Evolutionary conservation across 2,329 filamentous ascomycete genomes (phyloP), one percentile per base, ranked within the genome.

Genomic region (Incumbomyces lentus): DNA sequence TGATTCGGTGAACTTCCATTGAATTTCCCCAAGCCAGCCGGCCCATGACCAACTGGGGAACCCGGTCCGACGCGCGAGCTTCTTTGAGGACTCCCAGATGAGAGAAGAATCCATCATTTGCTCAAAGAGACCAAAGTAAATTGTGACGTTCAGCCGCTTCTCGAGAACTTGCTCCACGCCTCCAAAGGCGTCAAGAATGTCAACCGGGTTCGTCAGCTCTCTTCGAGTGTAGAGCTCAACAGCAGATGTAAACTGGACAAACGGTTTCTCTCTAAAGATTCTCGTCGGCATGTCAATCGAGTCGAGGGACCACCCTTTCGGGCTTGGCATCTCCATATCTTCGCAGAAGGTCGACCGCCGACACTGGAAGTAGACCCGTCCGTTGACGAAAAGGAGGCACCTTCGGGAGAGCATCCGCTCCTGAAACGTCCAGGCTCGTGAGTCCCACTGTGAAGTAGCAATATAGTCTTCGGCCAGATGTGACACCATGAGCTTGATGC

Each of bases 351-450:
- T 57, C 26, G 53, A 52, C 41, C 52, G 42, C 26, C 54, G 55
- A 43, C 55, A 58, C 42, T 56, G 54, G 37, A 54, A 58, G 39
- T 56, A 58, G 18, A 58, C 54, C 37, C 54, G 49, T 10, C 55
- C 52, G 39, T 58, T 57, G 2, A 60, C 60, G 32, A 68, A 68
- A 10, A 67, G 58, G 1, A 68, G 55, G 35, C 61, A 62, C 6
- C 64, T 54, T 5, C 55, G 45, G 0, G 64, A 65, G 1, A 67
- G 59, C 19, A 68, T 54, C 26, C 60, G 52, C 50, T 68, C 64
- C 52, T 67, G 64, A 44, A 65, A 66, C 1, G 64, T 67, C 65
- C 65, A 68, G 0, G 61, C 64, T 33, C 66, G 57, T 1, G 54
- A 57, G 45, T 62, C 64, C 61, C 64, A 66, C 43, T 57, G 55